Percentiles rank a stretch among this genome's conserved stretches.
Conservation (phyloP, 2,329 filamentous ascomycete species). For the Neospermospora avenae region DNA sequence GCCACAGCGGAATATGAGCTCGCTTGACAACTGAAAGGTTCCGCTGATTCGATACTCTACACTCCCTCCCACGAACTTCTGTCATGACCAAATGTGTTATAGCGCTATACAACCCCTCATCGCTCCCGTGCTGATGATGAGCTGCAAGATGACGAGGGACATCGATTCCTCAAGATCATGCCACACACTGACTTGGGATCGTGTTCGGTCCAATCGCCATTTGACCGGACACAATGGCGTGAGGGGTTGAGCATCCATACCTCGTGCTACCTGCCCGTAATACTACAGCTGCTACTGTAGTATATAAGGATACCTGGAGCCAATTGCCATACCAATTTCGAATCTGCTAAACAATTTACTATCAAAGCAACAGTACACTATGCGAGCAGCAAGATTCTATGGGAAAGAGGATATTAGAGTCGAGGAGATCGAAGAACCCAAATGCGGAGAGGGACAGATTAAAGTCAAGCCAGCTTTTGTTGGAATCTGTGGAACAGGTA, state of each 20-base stretch:
- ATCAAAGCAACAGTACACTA: conserved; percentile 28
- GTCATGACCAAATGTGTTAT: not conserved
- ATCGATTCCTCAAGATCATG: not conserved
- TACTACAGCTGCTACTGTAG: not conserved
- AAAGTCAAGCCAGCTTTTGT: conserved; percentile 46
- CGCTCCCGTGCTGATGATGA: not conserved
- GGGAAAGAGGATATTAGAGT: conserved; percentile 53
- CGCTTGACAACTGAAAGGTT: not conserved
- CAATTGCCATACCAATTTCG: not conserved
- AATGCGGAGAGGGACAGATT: conserved; percentile 49
- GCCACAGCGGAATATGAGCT: not conserved
- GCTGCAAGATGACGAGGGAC: not conserved
- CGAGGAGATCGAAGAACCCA: conserved; percentile 47
- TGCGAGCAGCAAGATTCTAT: conserved; percentile 54
- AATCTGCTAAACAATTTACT: not conserved
- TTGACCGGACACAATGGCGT: conserved; percentile 7
- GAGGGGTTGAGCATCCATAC: conserved; percentile 6
- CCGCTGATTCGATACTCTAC: not conserved
- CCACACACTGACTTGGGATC: not conserved
- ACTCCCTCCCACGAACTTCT: not conserved
- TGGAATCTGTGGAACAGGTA: conserved; percentile 49
- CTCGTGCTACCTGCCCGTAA: not conserved
- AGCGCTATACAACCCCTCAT: not conserved
- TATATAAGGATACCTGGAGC: not conserved
- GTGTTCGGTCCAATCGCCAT: not conserved